Base-by-base conservation (phyloP, 1,284 basidiomycete genomes). In the Puccinia polysora region DNA sequence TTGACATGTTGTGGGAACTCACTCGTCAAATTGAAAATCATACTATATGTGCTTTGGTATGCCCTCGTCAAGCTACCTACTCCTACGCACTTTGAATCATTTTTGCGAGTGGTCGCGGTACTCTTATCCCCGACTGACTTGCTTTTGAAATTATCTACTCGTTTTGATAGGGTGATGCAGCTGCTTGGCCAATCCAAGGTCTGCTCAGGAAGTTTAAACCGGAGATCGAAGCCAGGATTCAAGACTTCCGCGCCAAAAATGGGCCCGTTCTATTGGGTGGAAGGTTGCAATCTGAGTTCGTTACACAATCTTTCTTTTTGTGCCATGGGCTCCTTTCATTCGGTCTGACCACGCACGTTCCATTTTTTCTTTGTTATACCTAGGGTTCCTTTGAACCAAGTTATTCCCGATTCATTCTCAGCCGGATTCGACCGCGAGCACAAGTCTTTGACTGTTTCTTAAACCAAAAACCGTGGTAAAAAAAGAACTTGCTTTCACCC, bases 131-230 rank as follows among this genome's bases (percentile, higher is more conserved):
- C n/a, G 25, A 38, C 23, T 60, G 34, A 36, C 14, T 40, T 18
- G 18, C 7, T 34, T n/a, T n/a, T n/a, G n/a, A n/a, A 20, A 18
- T 64, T 20, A 32, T 2, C 23, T 45, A 45, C 14, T n/a, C 30
- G 23, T 30, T 64, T 36, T 14, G 4, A 30, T 23, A 72, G 70
- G 94, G 95, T 30, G 95, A 98, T 77, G 95, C 95, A 4, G 93
- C 95, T 23, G 95, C 95, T 5, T 98, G 95, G 95, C 95, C 95
- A 6, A 93, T 97, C 74, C 95, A 97, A 91, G 81, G 82, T 71
- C 85, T 97, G 73, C 90, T 97, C 86, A 89, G 91, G 74, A 90
- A 97, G 82, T 98, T 97, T 88, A 87, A 93, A 75, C 92, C 92
- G 0, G 88, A 92, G 78, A 90, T 97, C 45, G 94, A 97, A 82